Base-by-base conservation (phyloP, 2,329 filamentous ascomycete genomes). In the Acephala macrosclerotiorum region DNA sequence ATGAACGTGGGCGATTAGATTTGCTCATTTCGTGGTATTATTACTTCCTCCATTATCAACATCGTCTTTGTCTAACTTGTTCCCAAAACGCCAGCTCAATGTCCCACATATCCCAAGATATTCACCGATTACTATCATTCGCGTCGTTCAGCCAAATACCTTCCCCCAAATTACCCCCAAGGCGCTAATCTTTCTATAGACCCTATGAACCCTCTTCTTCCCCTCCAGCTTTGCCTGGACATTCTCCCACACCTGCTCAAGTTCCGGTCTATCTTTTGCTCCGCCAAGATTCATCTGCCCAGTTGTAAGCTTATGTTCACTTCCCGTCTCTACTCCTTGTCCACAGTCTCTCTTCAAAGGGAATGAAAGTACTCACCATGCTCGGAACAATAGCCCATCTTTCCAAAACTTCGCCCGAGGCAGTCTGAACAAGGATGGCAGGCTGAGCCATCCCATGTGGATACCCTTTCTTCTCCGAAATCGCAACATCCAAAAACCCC, bases 311-410 rank as follows among this genome's bases (percentile, higher is more conserved):
- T 2, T 8, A 36, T 22, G n/a, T 49, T n/a, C 22, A n/a, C 11
- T n/a, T 49, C 18, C 5, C n/a, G n/a, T n/a, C n/a, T n/a, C 9
- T n/a, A 14, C 40, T 42, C 40, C 18, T n/a, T 8, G 4, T 16
- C 9, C 40, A 42, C 9, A 42, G n/a, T n/a, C n/a, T n/a, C n/a
- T 4, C 40, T 42, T 16, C 29, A 57, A 47, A 49, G n/a, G 33
- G 22, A 56, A 60, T 26, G 35, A 25, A 6, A 49, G 58, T 45
- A 36, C 38, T 63, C 47, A 49, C 45, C n/a, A 16, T 22, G 36
- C 66, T 63, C 2, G 66, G 66, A n/a, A 66, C 64, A 63, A 68
- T 68, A 2, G 66, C 64, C 66, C 66, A 68, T 14, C 58, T 64
- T 64, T 66, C 66, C 22, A 68, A 45, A 16, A 68, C 61, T 36